These are phyloP conservation scores for Solanum hybrid DNA, from an alignment of 305 asterid genomes.

Conservation along the genomic window DNA sequence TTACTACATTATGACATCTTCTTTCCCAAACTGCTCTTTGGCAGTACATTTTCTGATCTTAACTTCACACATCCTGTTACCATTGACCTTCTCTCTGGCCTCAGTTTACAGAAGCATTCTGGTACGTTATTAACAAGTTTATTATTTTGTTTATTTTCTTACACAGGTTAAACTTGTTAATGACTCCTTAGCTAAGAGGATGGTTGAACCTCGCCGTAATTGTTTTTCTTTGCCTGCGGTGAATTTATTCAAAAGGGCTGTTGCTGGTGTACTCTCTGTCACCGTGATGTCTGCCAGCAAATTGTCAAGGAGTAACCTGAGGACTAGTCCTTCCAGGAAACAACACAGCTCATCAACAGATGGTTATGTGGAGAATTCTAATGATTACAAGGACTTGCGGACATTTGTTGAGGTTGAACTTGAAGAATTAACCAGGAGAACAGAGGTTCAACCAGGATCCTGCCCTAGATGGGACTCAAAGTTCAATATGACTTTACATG, in stretches of 20 bases:
- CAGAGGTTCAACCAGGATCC: slow-evolving; percentile 50
- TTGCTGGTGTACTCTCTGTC: slow-evolving; percentile 65
- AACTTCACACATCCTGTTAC: neutral
- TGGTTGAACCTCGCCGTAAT: slow-evolving; percentile 96
- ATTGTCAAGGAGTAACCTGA: slow-evolving; percentile 41
- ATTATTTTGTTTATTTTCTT: neutral
- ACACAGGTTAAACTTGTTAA: slow-evolving; percentile 63
- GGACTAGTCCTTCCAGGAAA: slow-evolving; percentile 34
- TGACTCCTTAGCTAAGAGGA: slow-evolving; percentile 69
- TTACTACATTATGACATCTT: neutral
- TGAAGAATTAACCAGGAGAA: slow-evolving; percentile 78
- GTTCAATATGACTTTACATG: slow-evolving; percentile 81
- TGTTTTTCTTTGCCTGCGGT: slow-evolving; percentile 76
- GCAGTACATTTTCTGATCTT: neutral
- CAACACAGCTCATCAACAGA: slow-evolving; percentile 24
- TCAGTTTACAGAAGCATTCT: neutral
- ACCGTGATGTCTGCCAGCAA: slow-evolving; percentile 57
- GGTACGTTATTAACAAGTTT: neutral
- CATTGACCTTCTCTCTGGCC: neutral
- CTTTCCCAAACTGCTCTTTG: neutral
- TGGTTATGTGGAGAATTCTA: slow-evolving; percentile 26
- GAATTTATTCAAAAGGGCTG: slow-evolving; percentile 68
- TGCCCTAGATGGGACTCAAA: slow-evolving; percentile 78
- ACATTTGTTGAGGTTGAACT: slow-evolving; percentile 89
- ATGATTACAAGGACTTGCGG: slow-evolving; percentile 46